Base-by-base conservation (phyloP, 176 grass and related monocot genomes). In the Urochloa ruziziensis region DNA sequence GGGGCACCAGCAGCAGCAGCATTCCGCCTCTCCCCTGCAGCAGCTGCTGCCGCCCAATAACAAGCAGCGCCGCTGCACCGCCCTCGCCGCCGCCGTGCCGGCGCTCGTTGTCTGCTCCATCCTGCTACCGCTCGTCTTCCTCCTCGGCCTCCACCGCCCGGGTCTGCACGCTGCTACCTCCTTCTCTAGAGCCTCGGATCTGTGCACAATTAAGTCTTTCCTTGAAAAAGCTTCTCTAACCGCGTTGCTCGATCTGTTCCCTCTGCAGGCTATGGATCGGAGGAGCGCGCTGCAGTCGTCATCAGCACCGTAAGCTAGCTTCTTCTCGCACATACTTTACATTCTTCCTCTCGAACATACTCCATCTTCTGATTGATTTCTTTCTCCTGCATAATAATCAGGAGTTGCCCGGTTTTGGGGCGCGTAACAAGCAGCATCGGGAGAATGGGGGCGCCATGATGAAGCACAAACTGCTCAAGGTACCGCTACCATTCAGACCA, bases 91-190 rank as follows among this genome's bases (percentile, higher is more conserved):
- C 13, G 90, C 88, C 4, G 95, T 94, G 65, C 86, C 93, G 46
- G 88, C 78, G 43, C 81, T 94, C 3, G 92, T 97, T 60, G 44
- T 94, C 83, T 91, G 83, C 80, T 97, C 95, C 27, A 62, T 91
- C 46, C 88, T 97, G n/a, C 90, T 92, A 12, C 90, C 90, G 2
- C 87, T 94, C 61, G 88, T 72, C 67, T 94, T 92, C 86, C 88
- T 97, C 57, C 76, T 97, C 71, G 88, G 74, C 66, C 88, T 97
- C 85, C 90, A 91, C 58, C 91, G 87, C 44, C 81, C 85, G 12
- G 90, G 93, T 95, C 18, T 16, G 51, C 40, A 8, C 10, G 2
- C 40, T 63, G 1, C n/a, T n/a, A n/a, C n/a, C n/a, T n/a, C 30
- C 54, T 11, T 19, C 7, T 4, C 40, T 48, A 13, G 16, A 16